Evolutionary conservation across 192 early-diverging fungal species (phyloP).

Genomic region (Phycomyces blakesleeanus): DNA sequence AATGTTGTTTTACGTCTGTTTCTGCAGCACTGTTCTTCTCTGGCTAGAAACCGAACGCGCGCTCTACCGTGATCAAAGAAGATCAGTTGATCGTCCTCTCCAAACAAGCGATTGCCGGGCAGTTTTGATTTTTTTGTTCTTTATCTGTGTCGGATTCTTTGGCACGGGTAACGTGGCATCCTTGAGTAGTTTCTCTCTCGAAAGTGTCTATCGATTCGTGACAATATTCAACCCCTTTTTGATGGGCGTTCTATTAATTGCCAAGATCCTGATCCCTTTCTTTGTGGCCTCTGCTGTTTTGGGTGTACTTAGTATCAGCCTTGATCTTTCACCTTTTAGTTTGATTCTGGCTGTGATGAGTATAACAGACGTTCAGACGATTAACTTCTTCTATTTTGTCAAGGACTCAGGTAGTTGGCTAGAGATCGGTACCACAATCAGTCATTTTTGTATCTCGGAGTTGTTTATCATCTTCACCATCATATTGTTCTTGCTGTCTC

Average conservation of each 20-base stretch:
- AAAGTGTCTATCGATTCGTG: constrained; percentile 84
- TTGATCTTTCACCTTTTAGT: constrained; percentile 81
- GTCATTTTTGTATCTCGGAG: constrained; percentile 92
- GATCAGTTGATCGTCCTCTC: constrained; percentile 12
- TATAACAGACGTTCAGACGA: constrained; percentile 89
- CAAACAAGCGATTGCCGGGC: constrained; percentile 52
- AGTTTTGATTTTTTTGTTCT: constrained; percentile 78
- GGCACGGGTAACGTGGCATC: constrained; percentile 95
- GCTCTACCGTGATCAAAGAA: constrained; percentile 33
- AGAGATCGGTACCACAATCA: constrained; percentile 95
- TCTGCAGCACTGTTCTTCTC: constrained; percentile 62
- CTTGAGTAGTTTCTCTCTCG: constrained; percentile 79
- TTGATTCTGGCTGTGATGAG: constrained; percentile 83
- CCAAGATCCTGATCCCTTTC: constrained; percentile 94
- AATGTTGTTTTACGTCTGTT: constrained; percentile 82
- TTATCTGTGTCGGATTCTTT: constrained; percentile 93
- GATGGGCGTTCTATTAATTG: constrained; percentile 79
- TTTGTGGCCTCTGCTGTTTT: constrained; percentile 84
- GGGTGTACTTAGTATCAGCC: constrained; percentile 68
- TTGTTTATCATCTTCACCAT: constrained; percentile 91
- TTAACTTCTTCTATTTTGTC: constrained; percentile 96
- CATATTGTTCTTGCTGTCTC: constrained; percentile 76
- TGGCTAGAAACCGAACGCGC: constrained; percentile 77
- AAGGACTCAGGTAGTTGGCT: constrained; percentile 90
- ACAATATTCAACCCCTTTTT: constrained; percentile 89